Evolutionary conservation across 306 rosid species (phyloP).

Genomic region (Lotus japonicus): DNA sequence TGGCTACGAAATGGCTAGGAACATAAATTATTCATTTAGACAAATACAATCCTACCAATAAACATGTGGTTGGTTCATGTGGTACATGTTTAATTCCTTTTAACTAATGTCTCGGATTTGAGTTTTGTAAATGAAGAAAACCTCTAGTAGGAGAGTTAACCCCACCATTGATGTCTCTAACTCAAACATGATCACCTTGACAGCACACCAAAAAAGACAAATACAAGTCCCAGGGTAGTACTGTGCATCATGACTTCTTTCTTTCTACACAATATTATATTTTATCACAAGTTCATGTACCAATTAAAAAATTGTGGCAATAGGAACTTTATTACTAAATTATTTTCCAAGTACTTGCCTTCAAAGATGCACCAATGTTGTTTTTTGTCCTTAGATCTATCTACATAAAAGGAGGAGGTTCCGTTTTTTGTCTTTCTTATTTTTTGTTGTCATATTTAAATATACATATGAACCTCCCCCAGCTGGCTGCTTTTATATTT

Average conservation of each 20-base stretch:
- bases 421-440: background rate
- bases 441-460: background rate
- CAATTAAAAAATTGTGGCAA: background rate
- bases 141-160: too few species aligned
- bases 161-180: too few species aligned
- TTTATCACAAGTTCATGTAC: background rate
- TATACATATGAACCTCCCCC: background rate
- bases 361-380: slow-evolving; percentile 14
- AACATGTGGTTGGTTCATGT: too few species aligned
- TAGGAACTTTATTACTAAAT: background rate
- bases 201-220: background rate
- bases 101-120: too few species aligned
- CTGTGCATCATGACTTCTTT: slow-evolving; percentile 15
- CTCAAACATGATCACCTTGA: too few species aligned
- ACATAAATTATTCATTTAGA: background rate
- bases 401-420: background rate
- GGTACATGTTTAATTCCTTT: too few species aligned
- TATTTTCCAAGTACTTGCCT: slow-evolving; percentile 12
- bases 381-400: background rate
- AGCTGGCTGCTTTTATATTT: slow-evolving; percentile 12
- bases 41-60: background rate
- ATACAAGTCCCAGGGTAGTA: slow-evolving; percentile 7
- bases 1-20: background rate
- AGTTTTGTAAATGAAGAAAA: too few species aligned
- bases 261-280: slow-evolving; percentile 3